Evolutionary conservation across 441 rosid species (phyloP).

Genomic region (Populus tomentosa): DNA sequence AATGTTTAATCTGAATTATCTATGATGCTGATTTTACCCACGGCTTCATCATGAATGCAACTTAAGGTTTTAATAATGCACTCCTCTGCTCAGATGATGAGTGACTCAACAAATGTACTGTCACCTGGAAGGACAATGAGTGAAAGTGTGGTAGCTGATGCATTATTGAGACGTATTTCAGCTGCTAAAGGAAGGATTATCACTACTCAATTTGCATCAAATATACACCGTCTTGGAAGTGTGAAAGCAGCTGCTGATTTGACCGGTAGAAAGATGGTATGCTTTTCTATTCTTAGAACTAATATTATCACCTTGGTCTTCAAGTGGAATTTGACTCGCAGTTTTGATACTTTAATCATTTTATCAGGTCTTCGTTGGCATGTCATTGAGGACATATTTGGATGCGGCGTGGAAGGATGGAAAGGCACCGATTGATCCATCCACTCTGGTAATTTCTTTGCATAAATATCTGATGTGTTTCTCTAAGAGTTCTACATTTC

Average conservation of each 20-base stretch:
- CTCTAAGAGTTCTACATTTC: neutral
- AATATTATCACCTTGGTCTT: neutral
- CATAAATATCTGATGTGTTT: neutral
- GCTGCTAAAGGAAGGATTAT: conserved; percentile 88
- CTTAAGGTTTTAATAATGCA: conserved; percentile 11
- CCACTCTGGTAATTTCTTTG: conserved; percentile 62
- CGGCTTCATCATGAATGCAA: neutral
- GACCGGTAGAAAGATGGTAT: conserved; percentile 87
- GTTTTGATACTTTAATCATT: conserved; percentile 10
- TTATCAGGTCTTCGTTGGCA: conserved; percentile 85
- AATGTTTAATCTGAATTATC: neutral
- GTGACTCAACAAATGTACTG: conserved; percentile 91
- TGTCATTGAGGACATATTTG: conserved; percentile 91
- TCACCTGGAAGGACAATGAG: conserved; percentile 95
- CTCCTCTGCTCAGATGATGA: conserved; percentile 74
- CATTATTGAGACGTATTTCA: conserved; percentile 66
- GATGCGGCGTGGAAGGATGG: conserved; percentile 99
- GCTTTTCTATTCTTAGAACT: conserved; percentile 16
- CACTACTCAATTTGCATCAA: conserved; percentile 96
- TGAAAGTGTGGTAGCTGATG: conserved; percentile 77
- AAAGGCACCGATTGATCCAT: conserved; percentile 92
- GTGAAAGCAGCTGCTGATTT: conserved; percentile 95
- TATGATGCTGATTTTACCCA: neutral
- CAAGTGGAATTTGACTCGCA: neutral
- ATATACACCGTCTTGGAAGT: conserved; percentile 95